Conservation (phyloP, 2,329 filamentous ascomycete genomes). For the Scopulariopsis brevicaulis region DNA sequence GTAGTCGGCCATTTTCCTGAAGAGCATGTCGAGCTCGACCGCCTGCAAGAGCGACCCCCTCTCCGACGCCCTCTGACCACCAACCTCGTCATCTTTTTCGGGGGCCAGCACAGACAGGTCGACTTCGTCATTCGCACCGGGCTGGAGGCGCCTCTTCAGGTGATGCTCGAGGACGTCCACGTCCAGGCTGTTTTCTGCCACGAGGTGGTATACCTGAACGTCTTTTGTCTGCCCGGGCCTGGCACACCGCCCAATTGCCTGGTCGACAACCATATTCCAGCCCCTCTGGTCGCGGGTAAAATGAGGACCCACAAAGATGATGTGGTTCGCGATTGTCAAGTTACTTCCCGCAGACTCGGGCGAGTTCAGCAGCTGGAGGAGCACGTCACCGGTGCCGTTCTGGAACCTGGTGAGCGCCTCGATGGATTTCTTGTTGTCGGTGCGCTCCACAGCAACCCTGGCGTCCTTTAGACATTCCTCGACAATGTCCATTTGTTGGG, state of each 20-base stretch:
- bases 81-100: background rate
- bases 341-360: constrained; percentile 28
- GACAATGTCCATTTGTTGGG: constrained; percentile 16
- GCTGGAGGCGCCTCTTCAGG: background rate
- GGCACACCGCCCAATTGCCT: constrained; percentile 26
- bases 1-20: background rate
- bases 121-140: background rate
- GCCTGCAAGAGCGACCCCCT: background rate
- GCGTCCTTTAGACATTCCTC: constrained; percentile 9
- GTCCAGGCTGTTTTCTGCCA: constrained; percentile 24
- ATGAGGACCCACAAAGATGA: constrained; percentile 26
- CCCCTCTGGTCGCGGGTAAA: constrained; percentile 16
- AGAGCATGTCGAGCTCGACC: background rate
- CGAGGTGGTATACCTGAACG: constrained; percentile 27
- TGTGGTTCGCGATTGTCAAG: constrained; percentile 26
- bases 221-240: constrained; percentile 24
- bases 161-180: constrained; percentile 22
- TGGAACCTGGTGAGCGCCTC: constrained; percentile 5
- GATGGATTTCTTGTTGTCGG: constrained; percentile 1
- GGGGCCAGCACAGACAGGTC: background rate
- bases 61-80: background rate
- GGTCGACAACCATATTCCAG: constrained; percentile 22
- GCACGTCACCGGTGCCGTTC: constrained; percentile 10
- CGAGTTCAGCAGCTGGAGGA: constrained; percentile 25
- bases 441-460: background rate